Evolutionary conservation across 2,329 filamentous ascomycete species (phyloP).

Genomic region (Orbilia javanica): DNA sequence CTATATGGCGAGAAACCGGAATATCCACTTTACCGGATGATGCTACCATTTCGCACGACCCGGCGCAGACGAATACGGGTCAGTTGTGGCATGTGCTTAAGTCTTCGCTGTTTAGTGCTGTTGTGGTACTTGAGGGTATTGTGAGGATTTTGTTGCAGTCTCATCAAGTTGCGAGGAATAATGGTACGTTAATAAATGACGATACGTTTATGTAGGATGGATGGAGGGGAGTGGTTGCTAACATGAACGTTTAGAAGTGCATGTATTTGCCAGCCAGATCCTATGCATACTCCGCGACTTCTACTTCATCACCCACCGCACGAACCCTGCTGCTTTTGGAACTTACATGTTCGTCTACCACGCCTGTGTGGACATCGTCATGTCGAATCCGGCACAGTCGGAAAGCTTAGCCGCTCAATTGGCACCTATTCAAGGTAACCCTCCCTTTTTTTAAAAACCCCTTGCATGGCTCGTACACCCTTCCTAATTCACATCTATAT

Average conservation of each 20-base stretch:
- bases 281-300: slow-evolving; percentile 81
- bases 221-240: background rate
- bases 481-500: slow-evolving; percentile 63
- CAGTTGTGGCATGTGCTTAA: slow-evolving; percentile 79
- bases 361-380: slow-evolving; percentile 82
- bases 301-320: slow-evolving; percentile 82
- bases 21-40: slow-evolving; percentile 41
- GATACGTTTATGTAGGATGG: background rate
- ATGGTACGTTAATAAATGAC: slow-evolving; percentile 13
- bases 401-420: slow-evolving; percentile 73
- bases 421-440: slow-evolving; percentile 48
- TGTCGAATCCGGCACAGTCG: slow-evolving; percentile 76
- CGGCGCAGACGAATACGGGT: slow-evolving; percentile 40
- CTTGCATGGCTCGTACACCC: no score
- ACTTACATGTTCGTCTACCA: slow-evolving; percentile 87
- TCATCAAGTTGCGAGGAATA: slow-evolving; percentile 66
- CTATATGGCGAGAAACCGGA: slow-evolving; percentile 44
- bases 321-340: slow-evolving; percentile 80
- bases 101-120: slow-evolving; percentile 79
- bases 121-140: slow-evolving; percentile 80
- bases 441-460: slow-evolving; percentile 19
- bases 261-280: slow-evolving; percentile 76
- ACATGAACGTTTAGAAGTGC: slow-evolving; percentile 68
- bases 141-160: slow-evolving; percentile 75
- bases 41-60: slow-evolving; percentile 36